Base-by-base conservation (phyloP, 148 eudicot genomes). In the Dianthus caryophyllus region DNA sequence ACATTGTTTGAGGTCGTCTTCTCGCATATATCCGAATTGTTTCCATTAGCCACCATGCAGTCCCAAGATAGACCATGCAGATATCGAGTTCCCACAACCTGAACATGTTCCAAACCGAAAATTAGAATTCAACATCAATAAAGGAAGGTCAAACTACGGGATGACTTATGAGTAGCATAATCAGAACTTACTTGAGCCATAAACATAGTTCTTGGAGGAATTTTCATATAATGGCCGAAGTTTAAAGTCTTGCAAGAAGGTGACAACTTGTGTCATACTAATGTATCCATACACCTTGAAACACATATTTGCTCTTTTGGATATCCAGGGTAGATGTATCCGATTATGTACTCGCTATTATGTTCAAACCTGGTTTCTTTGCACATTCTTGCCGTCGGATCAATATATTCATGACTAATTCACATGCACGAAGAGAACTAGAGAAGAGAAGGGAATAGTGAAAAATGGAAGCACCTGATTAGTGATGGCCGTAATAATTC, bases 181-280 rank as follows among this genome's bases (percentile, higher is more conserved):
- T 57, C 61, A n/a, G n/a, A 38, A 67, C 75, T 72, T 50, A 87
- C 97, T 84, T 94, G 98, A 21, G 97, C 99, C 97, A 94, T 85
- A 85, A 88, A 94, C 99, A 94, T 94, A 27, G 86, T 85, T 78
- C 93, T 79, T 0, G 99, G 97, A 27, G 99, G 97, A 61, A 95
- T 88, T 75, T 95, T 95, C 99, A 95, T 95, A 75, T 90, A 95
- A 69, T 95, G 99, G 12, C 99, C 99, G 59, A 95, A n/a, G 97
- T 77, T 95, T 95, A 84, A 95, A 88, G 75, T 95, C 97, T 86
- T 90, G 97, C 33, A 95, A 79, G 80, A 95, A 90, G 13, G 96
- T 84, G 51, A 95, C 71, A 10, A 97, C 99, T 70, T 94, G 99
- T 14, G 85, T 74, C 96, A 88, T 95, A 38, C 99, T 95, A 25